Base-by-base conservation (phyloP, 805 yeast species). In the Hyphopichia homilentoma region DNA sequence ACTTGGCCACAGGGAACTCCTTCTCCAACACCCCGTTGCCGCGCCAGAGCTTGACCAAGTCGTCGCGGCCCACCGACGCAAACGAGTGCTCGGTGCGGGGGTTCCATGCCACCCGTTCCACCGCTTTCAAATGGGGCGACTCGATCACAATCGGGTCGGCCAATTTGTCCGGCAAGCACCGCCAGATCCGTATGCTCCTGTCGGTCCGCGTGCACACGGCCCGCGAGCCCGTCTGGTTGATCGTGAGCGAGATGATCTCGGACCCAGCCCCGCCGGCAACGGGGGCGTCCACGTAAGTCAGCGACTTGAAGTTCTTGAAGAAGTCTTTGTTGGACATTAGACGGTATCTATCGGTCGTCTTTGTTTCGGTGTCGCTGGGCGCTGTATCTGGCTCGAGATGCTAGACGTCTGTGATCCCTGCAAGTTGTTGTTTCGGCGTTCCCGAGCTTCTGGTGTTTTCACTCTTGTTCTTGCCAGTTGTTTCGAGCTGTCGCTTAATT, bases 31-130 rank as follows among this genome's bases (percentile, higher is more conserved):
- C 43, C 6, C 73, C 74, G 21, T 47, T 49, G 25, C 69, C 70
- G 15, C 45, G 40, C 80, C 81, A 72, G 18, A 73, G 38, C 41
- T 70, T 69, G 22, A 77, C 54, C 27, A 39, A 44, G 8, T 60
- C 59, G 43, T 75, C 82, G 18, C 61, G 44, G 5, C 77, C 77
- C 21, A 71, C 77, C 5, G 73, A 59, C 3, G 72, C 78, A 33
- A 77, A 58, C 8, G 59, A 43, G 25, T 59, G 59, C 18, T 75
- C 73, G 18, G 60, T 48, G 13, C 47, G 47, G 1, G 82, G 80
- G 29, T 69, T 58, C 80, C 80, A 77, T 2, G 66, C 43, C 6
- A 77, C 37, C 15, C 61, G 39, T 33, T 64, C 68, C 14, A 70
- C 69, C 2, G 63, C 44, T 29, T 52, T 52, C 3, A 41, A 37